Base-by-base conservation (phyloP, 192 early-diverging fungal species). In the Linnemannia hyalina region DNA sequence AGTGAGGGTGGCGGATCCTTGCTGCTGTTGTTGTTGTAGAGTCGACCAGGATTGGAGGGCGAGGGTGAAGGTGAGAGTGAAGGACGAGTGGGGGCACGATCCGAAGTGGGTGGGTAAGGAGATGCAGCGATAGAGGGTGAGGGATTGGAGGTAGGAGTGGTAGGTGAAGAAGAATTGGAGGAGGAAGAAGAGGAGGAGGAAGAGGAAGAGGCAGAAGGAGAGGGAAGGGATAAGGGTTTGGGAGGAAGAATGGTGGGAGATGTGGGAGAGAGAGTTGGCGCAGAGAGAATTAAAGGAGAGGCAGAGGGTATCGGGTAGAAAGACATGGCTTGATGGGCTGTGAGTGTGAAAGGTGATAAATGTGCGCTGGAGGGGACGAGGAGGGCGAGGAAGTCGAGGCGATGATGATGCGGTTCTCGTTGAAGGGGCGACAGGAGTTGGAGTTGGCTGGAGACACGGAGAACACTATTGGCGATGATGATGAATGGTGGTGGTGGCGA, bases 61-160 rank as follows among this genome's bases (percentile, higher is more conserved):
- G 38, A 41, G 15, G 54, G 52, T 18, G 46, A 74, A 38, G 79
- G 26, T 6, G 36, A 68, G 35, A 54, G 71, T 13, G 63, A 4
- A 32, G 29, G 23, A 15, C 26, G n/a, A 13, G n/a, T 65, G 2
- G 29, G 29, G 1, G 29, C 60, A 10, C 60, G 60, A 65, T 65
- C 60, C 32, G 60, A 32, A 9, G 42, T 41, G 44, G 42, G 36
- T 60, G 32, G 75, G 57, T 44, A 65, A 23, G 60, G 60, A 6
- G 60, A 29, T 65, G 26, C 29, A 35, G 60, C 29, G 11, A 65
- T 65, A 32, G 76, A 74, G 3, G 52, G 70, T 29, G 86, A 77
- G 18, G 80, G 52, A 44, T 54, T 32, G 35, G 72, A 44, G 35
- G 77, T 29, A 22, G 78, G 63, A 32, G 63, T 70, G 42, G 85